Percentiles rank a stretch among this genome's conserved stretches.
These are phyloP conservation scores for Saccharomycopsis guyanensis DNA, from an alignment of 805 yeast species.

Conservation along the genomic window DNA sequence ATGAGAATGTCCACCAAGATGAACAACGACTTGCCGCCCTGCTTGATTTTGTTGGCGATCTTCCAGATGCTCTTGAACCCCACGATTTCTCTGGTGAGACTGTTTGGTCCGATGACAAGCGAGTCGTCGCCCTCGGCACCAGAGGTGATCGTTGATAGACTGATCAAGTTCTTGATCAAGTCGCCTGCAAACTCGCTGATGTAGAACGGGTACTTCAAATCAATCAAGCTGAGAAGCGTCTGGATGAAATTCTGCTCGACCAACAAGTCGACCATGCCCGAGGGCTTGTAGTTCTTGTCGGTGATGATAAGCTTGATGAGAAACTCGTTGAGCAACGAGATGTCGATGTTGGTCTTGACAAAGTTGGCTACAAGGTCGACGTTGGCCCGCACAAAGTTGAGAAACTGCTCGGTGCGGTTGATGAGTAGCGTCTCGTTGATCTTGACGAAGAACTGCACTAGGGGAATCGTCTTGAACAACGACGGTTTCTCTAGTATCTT, in stretches of 20 bases:
- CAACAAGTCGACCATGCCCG: slow-evolving; percentile 75
- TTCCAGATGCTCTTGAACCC: slow-evolving; percentile 59
- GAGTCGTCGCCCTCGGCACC: slow-evolving; percentile 83
- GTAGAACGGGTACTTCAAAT: slow-evolving; percentile 57
- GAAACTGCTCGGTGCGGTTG: slow-evolving; percentile 25
- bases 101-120: slow-evolving; percentile 93
- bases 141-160: slow-evolving; percentile 65
- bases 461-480: slow-evolving; percentile 11
- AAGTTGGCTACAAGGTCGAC: slow-evolving; percentile 66
- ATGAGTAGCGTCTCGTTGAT: slow-evolving; percentile 17
- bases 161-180: slow-evolving; percentile 84
- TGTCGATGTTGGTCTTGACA: slow-evolving; percentile 79
- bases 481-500: slow-evolving; percentile 11
- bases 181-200: slow-evolving; percentile 93
- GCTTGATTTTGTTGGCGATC: slow-evolving; percentile 69
- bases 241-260: slow-evolving; percentile 69
- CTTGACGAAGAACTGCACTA: slow-evolving; percentile 18
- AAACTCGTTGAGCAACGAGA: slow-evolving; percentile 85
- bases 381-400: slow-evolving; percentile 29
- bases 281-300: slow-evolving; percentile 82
- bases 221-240: slow-evolving; percentile 62
- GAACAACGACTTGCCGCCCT: slow-evolving; percentile 80
- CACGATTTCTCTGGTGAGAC: slow-evolving; percentile 82
- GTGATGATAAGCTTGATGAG: slow-evolving; percentile 83
- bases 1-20: slow-evolving; percentile 93